A percentile compares a stretch with the other conserved stretches of the same genome.
phyloP scores from a whole-genome alignment of 2,329 filamentous ascomycete species.

The Annulohypoxylon truncatum region DNA sequence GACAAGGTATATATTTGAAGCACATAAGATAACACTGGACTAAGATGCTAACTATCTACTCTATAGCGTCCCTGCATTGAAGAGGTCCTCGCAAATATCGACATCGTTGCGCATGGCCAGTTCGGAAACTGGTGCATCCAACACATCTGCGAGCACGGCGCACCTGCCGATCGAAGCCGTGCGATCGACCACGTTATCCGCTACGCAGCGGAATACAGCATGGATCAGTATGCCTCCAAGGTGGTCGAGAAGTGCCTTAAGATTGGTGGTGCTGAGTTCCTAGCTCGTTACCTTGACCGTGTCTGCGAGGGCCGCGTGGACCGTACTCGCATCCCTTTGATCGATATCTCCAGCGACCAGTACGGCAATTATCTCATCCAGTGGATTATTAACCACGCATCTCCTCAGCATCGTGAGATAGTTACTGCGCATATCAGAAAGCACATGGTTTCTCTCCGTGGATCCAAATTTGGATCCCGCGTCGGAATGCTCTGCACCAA shows the following conservation, averaged over 20 bases:
- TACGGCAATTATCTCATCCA: conserved; percentile 99
- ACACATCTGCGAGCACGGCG: conserved; percentile 97
- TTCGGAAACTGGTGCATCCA: conserved; percentile 99
- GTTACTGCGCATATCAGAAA: conserved; percentile 96
- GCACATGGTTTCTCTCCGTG: conserved; percentile 98
- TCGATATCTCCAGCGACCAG: conserved; percentile 98
- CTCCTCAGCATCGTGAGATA: conserved; percentile 88
- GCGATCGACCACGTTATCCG: conserved; percentile 96
- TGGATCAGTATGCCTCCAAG: conserved; percentile 99
- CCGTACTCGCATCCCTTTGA: conserved; percentile 93
- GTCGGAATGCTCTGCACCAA: conserved; percentile 99
- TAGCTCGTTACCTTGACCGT: conserved; percentile 90
- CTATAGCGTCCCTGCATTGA: conserved; percentile 93
- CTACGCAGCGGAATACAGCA: conserved; percentile 95
- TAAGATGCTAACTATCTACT: conserved; percentile 32
- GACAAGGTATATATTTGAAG: conserved; percentile 77
- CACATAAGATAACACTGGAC: background rate
- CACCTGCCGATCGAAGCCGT: conserved; percentile 87
- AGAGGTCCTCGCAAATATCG: conserved; percentile 93
- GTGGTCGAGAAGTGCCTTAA: conserved; percentile 99
- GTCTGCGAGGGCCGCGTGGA: conserved; percentile 92
- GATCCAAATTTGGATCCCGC: conserved; percentile 97
- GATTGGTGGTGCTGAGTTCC: conserved; percentile 90
- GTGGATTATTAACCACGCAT: conserved; percentile 92
- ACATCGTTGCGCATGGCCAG: conserved; percentile 95